Base-by-base conservation (phyloP, 805 yeast genomes). In the Wickerhamomyces strasburgensis region DNA sequence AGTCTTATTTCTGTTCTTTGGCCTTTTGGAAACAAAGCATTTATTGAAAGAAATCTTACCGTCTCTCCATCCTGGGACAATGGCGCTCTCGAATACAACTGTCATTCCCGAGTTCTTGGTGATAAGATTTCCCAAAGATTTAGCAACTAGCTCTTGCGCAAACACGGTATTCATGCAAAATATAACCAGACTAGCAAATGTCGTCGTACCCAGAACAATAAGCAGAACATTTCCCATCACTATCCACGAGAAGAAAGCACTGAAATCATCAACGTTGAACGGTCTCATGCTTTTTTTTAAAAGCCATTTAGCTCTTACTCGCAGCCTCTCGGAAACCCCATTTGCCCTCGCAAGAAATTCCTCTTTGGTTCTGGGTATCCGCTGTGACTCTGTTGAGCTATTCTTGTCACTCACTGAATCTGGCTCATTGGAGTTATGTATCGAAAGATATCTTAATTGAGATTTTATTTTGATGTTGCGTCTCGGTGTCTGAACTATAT, bases 51-150 rank as follows among this genome's bases (percentile, higher is more conserved):
- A 75, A 37, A 93, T 85, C 44, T 78, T 83, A 2, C 96, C 94
- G 46, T 83, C 86, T 28, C 80, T 71, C 96, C 96, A 89, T 38
- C 85, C 87, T 0, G 97, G 97, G 5, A 88, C 94, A 39, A 90
- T 84, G 1, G 98, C 98, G 56, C 78, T 81, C 56, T 90, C 98
- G 53, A 93, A 93, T 0, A 85, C 79, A 7, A 93, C 96, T 0
- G 82, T 76, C 44, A 89, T 62, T 8, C 86, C 84, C 2, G 94
- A 78, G 53, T 88, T 93, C 43, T 74, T 74, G 5, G 98, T 89
- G 38, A 93, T 73, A 40, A 84, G 62, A 51, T 84, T 84, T 8
- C 98, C 98, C 21, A 89, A 67, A 48, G 73, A 70, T 32, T 80
- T 68, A 1, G 97, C 97, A 19, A 90, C 80, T 36, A 79, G 73